Base-by-base conservation (phyloP, 805 yeast species). In the Candida maris region DNA sequence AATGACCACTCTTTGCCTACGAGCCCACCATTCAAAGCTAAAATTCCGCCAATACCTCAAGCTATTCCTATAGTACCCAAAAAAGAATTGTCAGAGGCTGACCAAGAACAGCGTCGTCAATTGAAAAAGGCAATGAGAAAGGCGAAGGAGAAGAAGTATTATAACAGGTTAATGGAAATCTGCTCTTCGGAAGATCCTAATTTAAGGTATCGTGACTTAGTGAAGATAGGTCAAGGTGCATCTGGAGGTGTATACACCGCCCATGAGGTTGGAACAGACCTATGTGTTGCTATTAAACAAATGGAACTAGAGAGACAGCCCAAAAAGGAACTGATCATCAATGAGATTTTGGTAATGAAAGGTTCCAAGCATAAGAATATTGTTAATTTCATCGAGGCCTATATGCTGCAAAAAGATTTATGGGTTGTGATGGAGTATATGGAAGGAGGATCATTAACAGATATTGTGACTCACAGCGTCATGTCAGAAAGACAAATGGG, bases 391-490 rank as follows among this genome's bases (percentile, higher is more conserved):
- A 78, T 91, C 42, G 95, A 91, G 54, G 79, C 96, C 0, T 93
- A 80, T 58, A 58, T 85, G 35, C 64, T 85, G 38, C 79, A 76
- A 41, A 85, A 85, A 30, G 88, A 83, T 49, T 68, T 93, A 37
- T 93, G 98, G 98, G 97, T 93, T 7, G 79, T 93, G 15, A 93
- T 93, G 98, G 98, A 93, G 62, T 93, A 86, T 57, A 93, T 93
- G 98, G 97, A 93, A 60, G 98, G 98, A 44, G 98, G 98, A 3
- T 82, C 95, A 0, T 69, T 93, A 49, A 91, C 98, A 0, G 98
- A 93, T 63, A 91, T 93, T 22, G 95, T 93, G 13, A 86, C 95
- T 0, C 89, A 89, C 57, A 77, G 79, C 56, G 73, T 76, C 40
- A 79, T 93, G 83, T 78, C 94, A 2, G 98, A 93, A 54, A 86